Percentiles rank a stretch among this genome's conserved stretches.
phyloP scores from a whole-genome alignment of 257 asterid genomes.

The Galeopsis tetrahit region DNA sequence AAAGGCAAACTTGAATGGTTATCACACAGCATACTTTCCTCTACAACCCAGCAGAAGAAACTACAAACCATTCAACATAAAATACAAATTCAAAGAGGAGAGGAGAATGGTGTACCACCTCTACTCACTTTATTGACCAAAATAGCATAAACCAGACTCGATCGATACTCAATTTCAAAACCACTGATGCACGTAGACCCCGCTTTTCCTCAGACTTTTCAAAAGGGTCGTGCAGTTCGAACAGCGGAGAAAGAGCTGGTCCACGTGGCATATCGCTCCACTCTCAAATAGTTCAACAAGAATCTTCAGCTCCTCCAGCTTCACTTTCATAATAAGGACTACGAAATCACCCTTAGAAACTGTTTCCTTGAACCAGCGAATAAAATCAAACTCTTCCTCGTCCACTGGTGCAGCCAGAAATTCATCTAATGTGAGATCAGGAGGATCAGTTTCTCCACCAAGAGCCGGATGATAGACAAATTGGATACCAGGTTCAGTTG shows the following conservation, averaged over 20 bases:
- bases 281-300: conserved; percentile 62
- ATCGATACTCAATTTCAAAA: conserved; percentile 45
- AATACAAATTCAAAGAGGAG: conserved; percentile 24
- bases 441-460: conserved; percentile 39
- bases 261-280: conserved; percentile 72
- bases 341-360: conserved; percentile 68
- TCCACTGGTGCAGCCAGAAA: conserved; percentile 62
- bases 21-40: conserved; percentile 17
- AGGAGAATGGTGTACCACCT: conserved; percentile 36
- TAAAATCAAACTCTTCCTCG: conserved; percentile 70
- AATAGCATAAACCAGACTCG: background rate
- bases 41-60: conserved; percentile 34
- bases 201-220: conserved; percentile 64
- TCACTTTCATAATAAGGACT: conserved; percentile 72
- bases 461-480: conserved; percentile 77
- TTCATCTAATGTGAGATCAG: conserved; percentile 55
- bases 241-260: conserved; percentile 76
- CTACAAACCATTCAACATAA: conserved; percentile 28
- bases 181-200: conserved; percentile 83
- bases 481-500: conserved; percentile 67
- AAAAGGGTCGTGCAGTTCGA: conserved; percentile 57
- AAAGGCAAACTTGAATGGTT: conserved; percentile 17
- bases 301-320: conserved; percentile 56
- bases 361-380: conserved; percentile 72
- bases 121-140: conserved; percentile 38